These are phyloP conservation scores for Melampsora occidentalis DNA, from an alignment of 1,284 basidiomycete genomes.

Conservation along the genomic window DNA sequence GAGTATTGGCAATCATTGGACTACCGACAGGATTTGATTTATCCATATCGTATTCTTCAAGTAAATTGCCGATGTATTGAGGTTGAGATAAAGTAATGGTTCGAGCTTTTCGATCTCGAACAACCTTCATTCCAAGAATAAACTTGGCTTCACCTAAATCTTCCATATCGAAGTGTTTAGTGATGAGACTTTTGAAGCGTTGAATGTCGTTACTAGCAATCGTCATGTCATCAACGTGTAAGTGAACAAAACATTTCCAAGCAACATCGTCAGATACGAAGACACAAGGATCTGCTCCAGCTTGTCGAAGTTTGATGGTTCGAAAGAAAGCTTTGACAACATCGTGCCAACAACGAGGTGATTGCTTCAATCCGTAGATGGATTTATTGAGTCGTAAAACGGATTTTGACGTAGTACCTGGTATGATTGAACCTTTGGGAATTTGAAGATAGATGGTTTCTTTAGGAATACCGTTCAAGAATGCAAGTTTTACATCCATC, in stretches of 20 bases:
- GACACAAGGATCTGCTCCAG: not conserved
- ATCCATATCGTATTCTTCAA: not conserved
- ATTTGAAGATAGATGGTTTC: not conserved
- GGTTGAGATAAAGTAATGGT: not conserved
- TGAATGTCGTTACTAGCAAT: not conserved
- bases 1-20: conserved; percentile 14
- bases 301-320: not conserved
- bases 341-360: conserved; percentile 11
- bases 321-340: not conserved
- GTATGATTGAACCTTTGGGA: not conserved
- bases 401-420: not conserved
- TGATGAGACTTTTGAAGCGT: not conserved
- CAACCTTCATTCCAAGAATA: not conserved
- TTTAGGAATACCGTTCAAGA: not conserved
- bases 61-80: not conserved
- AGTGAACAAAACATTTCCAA: not conserved
- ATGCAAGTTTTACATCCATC: not conserved
- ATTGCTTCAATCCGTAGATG: conserved; percentile 29
- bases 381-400: conserved; percentile 21
- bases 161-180: not conserved
- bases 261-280: not conserved
- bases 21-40: not conserved
- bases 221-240: not conserved
- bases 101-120: not conserved
- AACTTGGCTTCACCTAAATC: not conserved